Evolutionary conservation across 2,329 filamentous ascomycete species (phyloP).

Genomic region (Aureobasidium sp.): DNA sequence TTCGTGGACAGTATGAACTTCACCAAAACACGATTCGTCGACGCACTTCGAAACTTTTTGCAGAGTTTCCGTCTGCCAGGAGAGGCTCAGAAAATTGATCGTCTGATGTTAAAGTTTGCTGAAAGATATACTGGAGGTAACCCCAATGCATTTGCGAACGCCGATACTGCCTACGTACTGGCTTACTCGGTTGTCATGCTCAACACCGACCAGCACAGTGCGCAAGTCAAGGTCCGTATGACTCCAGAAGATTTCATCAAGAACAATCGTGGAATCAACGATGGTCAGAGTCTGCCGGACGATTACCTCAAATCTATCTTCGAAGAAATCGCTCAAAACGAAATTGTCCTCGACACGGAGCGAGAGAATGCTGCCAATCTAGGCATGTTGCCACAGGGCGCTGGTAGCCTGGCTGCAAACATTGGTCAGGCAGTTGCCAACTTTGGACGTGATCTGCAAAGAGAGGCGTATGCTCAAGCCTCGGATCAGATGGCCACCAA

Average conservation of each 20-base stretch:
- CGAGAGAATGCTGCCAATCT: constrained; percentile 78
- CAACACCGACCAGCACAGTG: constrained; percentile 92
- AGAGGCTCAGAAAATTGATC: constrained; percentile 97
- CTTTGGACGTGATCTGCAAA: constrained; percentile 80
- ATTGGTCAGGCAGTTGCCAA: constrained; percentile 86
- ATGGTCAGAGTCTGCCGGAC: constrained; percentile 83
- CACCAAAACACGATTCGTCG: constrained; percentile 80
- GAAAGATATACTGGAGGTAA: constrained; percentile 93
- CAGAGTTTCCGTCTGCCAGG: constrained; percentile 92
- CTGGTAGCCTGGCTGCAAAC: constrained; percentile 63
- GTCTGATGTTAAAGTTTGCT: constrained; percentile 98
- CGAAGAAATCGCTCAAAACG: constrained; percentile 83
- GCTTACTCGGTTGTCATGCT: constrained; percentile 95
- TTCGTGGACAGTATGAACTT: constrained; percentile 98
- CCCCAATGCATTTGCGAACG: constrained; percentile 94
- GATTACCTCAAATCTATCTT: constrained; percentile 87
- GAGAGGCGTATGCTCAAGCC: constrained; percentile 88
- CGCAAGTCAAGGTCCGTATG: constrained; percentile 81
- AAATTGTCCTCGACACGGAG: constrained; percentile 92
- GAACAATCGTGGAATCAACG: constrained; percentile 97
- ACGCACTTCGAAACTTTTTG: constrained; percentile 81
- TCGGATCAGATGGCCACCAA: constrained; percentile 87
- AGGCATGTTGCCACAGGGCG: constrained; percentile 52
- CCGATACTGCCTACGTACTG: constrained; percentile 92
- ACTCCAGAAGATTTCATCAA: constrained; percentile 97